Conservation (phyloP, 768 basidiomycete species). For the Pleurotus cornucopiae region DNA sequence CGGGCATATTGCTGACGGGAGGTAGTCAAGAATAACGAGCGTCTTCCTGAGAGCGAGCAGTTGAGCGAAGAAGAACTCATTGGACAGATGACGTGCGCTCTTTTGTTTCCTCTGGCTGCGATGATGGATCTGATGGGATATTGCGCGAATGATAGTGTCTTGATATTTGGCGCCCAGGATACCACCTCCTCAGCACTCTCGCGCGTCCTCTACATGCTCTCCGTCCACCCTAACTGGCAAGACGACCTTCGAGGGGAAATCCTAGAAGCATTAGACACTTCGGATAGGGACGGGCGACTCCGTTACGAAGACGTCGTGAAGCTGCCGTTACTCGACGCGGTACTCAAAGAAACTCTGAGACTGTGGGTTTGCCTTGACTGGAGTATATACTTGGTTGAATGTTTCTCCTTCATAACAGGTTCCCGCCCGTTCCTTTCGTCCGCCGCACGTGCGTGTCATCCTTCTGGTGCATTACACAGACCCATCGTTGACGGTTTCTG, state of each 20-base stretch:
- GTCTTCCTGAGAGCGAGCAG: slow-evolving; percentile 26
- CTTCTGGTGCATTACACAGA: too few species aligned
- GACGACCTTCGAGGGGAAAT: slow-evolving; percentile 32
- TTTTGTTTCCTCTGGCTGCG: neutral
- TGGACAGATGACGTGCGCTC: slow-evolving; percentile 45
- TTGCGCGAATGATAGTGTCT: slow-evolving; percentile 24
- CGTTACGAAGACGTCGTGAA: slow-evolving; percentile 31
- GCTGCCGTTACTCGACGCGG: slow-evolving; percentile 39
- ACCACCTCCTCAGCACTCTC: slow-evolving; percentile 43
- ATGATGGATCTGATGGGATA: neutral
- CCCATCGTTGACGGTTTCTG: neutral
- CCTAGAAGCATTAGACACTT: slow-evolving; percentile 16
- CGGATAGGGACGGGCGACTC: slow-evolving; percentile 17
- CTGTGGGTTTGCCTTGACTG: slow-evolving; percentile 18
- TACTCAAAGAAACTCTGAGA: slow-evolving; percentile 43
- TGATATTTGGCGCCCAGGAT: slow-evolving; percentile 49
- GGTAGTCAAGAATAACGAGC: slow-evolving; percentile 34
- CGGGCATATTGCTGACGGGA: neutral
- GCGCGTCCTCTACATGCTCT: slow-evolving; percentile 35
- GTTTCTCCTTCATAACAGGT: slow-evolving; percentile 19
- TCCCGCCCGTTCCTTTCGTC: slow-evolving; percentile 44
- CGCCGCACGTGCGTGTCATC: slow-evolving; percentile 33
- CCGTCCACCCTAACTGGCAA: slow-evolving; percentile 35
- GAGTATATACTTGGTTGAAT: too few species aligned
- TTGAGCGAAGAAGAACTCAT: slow-evolving; percentile 40